phyloP scores from a whole-genome alignment of 2,329 filamentous ascomycete species.

The Alternaria alternata region DNA sequence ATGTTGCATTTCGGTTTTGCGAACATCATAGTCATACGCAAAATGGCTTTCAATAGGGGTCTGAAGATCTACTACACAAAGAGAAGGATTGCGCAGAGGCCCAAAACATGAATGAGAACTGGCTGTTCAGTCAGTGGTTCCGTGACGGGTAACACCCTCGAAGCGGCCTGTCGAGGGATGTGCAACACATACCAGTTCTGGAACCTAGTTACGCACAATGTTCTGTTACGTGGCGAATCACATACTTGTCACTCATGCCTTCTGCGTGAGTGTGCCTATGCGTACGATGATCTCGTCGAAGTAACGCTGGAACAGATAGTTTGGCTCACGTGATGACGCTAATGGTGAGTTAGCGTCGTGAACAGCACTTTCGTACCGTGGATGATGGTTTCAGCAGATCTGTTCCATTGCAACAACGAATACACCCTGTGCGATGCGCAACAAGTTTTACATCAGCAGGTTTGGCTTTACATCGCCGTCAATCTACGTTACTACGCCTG shows the following conservation, averaged over 20 bases:
- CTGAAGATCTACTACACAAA: neutral
- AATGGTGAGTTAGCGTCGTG: slow-evolving; percentile 4
- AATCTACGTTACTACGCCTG: neutral
- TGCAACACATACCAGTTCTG: slow-evolving; percentile 13
- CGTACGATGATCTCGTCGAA: neutral
- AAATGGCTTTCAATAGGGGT: neutral
- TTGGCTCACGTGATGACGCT: slow-evolving; percentile 12
- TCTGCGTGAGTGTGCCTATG: neutral
- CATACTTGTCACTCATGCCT: neutral
- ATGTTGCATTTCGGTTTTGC: neutral
- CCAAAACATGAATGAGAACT: neutral
- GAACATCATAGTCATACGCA: too few relatives aligned
- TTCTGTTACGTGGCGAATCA: slow-evolving; percentile 5
- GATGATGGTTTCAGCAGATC: neutral
- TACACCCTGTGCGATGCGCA: slow-evolving; percentile 2
- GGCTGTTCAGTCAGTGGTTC: slow-evolving; percentile 8
- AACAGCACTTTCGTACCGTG: slow-evolving; percentile 9
- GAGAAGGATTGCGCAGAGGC: neutral
- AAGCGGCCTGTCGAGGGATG: slow-evolving; percentile 12
- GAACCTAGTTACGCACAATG: slow-evolving; percentile 15
- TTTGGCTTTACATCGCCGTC: neutral
- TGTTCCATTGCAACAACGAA: neutral
- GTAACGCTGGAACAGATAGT: neutral
- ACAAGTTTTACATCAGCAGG: neutral
- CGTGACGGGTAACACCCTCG: slow-evolving; percentile 1